Conservation (phyloP, 345 rosid genomes). For the Brassica incana region DNA sequence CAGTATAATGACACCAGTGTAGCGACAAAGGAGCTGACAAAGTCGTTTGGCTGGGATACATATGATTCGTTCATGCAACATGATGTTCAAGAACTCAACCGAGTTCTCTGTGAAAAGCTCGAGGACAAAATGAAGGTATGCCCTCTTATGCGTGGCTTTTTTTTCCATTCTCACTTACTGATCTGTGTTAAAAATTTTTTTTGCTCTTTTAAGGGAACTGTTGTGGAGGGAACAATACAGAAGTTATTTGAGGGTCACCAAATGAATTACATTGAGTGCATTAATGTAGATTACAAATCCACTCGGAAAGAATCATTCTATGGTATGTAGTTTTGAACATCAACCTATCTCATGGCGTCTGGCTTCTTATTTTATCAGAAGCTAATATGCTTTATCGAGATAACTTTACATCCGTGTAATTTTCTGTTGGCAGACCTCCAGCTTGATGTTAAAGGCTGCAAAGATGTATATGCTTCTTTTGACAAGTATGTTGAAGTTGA, state of each 20-base stretch:
- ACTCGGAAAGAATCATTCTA: conserved; percentile 94
- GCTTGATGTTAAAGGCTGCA: not conserved
- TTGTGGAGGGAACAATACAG: conserved; percentile 97
- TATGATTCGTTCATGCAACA: conserved; percentile 98
- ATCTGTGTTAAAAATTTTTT: not conserved
- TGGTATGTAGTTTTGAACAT: conserved; percentile 51
- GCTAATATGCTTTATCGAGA: conserved; percentile 16
- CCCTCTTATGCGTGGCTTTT: conserved; percentile 13
- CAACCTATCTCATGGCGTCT: not conserved
- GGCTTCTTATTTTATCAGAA: not conserved
- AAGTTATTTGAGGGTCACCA: conserved; percentile 96
- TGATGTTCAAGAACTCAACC: conserved; percentile 96
- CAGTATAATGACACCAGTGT: conserved; percentile 92
- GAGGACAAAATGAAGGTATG: conserved; percentile 96
- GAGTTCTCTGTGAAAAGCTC: conserved; percentile 90
- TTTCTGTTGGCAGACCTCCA: conserved; percentile 35
- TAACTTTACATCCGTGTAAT: conserved; percentile 15
- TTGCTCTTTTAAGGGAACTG: conserved; percentile 70
- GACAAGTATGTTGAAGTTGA: not conserved
- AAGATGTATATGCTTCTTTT: not conserved
- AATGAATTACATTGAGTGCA: conserved; percentile 98
- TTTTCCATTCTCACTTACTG: conserved; percentile 12
- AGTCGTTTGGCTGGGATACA: conserved; percentile 98
- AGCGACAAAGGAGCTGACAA: conserved; percentile 88
- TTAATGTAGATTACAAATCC: conserved; percentile 90